Conservation (phyloP, 768 basidiomycete species). For the Lactarius pseudohatsudake region DNA sequence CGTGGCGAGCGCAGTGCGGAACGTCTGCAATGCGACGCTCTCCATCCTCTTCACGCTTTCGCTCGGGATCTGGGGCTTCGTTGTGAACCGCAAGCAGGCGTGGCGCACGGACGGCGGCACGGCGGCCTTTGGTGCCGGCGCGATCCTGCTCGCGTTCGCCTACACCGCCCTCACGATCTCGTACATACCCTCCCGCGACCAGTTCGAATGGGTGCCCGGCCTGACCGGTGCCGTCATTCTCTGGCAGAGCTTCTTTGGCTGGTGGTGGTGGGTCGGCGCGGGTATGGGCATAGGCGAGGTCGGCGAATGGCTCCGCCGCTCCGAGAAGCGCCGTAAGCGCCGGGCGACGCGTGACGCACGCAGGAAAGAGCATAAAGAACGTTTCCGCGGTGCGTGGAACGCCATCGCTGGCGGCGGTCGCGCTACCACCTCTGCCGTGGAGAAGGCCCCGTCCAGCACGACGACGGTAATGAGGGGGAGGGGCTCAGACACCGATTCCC, state of each 20-base stretch:
- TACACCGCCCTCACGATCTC: slow-evolving; percentile 86
- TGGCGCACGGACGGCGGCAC: slow-evolving; percentile 98
- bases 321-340: slow-evolving; percentile 55
- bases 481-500: slow-evolving; percentile 40
- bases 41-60: slow-evolving; percentile 89
- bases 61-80: slow-evolving; percentile 89
- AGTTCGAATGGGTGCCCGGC: slow-evolving; percentile 88
- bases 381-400: slow-evolving; percentile 56
- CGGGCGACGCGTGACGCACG: slow-evolving; percentile 48
- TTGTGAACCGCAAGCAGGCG: slow-evolving; percentile 85
- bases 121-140: slow-evolving; percentile 86
- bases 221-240: slow-evolving; percentile 89
- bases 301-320: slow-evolving; percentile 54
- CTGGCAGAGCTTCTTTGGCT: slow-evolving; percentile 96
- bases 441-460: background rate
- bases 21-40: slow-evolving; percentile 96
- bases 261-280: slow-evolving; percentile 99
- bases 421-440: background rate
- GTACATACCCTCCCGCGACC: slow-evolving; percentile 79
- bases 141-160: slow-evolving; percentile 76
- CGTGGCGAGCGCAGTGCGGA: slow-evolving; percentile 74
- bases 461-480: background rate
- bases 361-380: slow-evolving; percentile 50
- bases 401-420: slow-evolving; percentile 45
- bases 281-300: slow-evolving; percentile 77